Evolutionary conservation across 495 filamentous ascomycete genomes (phyloP).

Genomic region (Tuber microsphaerosporum): DNA sequence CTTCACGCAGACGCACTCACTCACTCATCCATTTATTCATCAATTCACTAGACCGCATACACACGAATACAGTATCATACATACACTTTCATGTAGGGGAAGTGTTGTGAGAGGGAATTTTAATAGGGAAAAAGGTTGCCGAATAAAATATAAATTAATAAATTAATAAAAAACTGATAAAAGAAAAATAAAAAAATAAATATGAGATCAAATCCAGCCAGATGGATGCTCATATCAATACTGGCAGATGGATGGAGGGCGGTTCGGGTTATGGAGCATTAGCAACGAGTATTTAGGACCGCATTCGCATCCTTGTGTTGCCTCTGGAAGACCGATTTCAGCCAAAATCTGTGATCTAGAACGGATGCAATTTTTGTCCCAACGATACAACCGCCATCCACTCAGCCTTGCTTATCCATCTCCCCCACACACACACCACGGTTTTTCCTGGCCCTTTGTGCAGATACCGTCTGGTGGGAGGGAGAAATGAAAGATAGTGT

Average conservation of each 20-base stretch:
- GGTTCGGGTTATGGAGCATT: not conserved
- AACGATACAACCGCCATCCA: conserved; percentile 28
- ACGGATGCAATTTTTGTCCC: conserved; percentile 27
- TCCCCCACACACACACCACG: not conserved
- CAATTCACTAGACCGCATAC: no score
- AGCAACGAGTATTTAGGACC: not conserved
- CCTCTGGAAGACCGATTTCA: conserved; percentile 19
- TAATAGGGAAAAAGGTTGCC: not conserved
- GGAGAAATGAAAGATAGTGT: not conserved
- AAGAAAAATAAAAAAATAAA: not conserved
- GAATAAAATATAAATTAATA: conserved; percentile 6
- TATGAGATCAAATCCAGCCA: conserved; percentile 1
- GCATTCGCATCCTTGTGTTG: conserved; percentile 14
- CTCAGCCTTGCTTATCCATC: conserved; percentile 4
- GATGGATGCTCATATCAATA: not conserved
- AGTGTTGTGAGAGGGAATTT: not conserved
- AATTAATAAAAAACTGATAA: conserved; percentile 11
- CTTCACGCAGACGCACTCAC: conserved; percentile 17
- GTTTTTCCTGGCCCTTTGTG: not conserved
- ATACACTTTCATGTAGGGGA: not conserved
- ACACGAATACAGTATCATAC: not conserved
- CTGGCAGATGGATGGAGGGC: not conserved
- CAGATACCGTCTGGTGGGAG: not conserved
- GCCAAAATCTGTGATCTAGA: conserved; percentile 32
- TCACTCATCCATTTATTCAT: not conserved